Evolutionary conservation across 2,329 filamentous ascomycete species (phyloP), one percentile per base, ranked within the genome.

Genomic region (Trichoderma harzianum): DNA sequence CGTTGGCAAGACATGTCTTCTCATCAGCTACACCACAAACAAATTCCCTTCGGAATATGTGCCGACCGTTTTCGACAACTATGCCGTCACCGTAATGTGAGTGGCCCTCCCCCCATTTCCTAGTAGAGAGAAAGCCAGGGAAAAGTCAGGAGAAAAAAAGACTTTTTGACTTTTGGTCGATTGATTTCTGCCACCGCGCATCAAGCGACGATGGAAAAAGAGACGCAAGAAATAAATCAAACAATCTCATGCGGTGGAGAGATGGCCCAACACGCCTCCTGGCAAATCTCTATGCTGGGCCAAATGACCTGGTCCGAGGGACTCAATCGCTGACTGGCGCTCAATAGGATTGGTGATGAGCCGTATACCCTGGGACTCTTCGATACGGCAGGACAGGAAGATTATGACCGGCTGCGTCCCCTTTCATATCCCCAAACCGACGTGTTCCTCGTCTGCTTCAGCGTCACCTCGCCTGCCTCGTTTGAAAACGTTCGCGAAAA

Each of bases 31-130:
- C 85, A 99, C 96, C 76, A 99, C 96, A 75, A 99, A 99, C 89
- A 98, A 98, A 80, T 99, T 99, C 83, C 96, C 96, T 43, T 98
- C 95, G 79, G 96, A 99, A 95, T 99, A 99, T 83, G 96, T 99
- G 72, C 96, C 96, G 67, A 99, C 96, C 34, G 96, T 99, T 75
- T 99, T 99, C 84, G 96, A 99, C 84, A 99, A 99, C 86, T 99
- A 99, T 89, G 96, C 96, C 72, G 96, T 99, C 82, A 99, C 96
- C 76, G 96, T 99, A 77, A 99, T 99, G 96, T 98, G 88, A 91
- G 94, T 91, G 71, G 73, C 51, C 16, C 51, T n/a, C 36, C 14
- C 51, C 47, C 72, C 73, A 71, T 73, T 73, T 57, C 21, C 7
- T 39, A 16, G 18, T n/a, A 36, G 21, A 21, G 18, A 32, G 28